Conservation (phyloP, 2,329 filamentous ascomycete genomes). For the Gaeumannomyces tritici region DNA sequence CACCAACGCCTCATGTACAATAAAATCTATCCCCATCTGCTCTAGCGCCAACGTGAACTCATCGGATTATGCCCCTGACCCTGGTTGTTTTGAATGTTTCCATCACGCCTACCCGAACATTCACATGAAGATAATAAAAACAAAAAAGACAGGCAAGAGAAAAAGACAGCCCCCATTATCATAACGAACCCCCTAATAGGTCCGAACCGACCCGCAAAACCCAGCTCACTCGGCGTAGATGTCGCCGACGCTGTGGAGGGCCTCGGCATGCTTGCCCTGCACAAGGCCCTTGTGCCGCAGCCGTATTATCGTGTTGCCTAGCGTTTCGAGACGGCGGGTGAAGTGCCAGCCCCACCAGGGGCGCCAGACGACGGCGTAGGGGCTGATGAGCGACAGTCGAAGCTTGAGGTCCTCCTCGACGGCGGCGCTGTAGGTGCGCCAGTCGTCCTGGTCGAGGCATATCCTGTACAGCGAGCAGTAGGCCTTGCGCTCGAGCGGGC, state of each 20-base stretch:
- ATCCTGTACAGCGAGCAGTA: constrained; percentile 23
- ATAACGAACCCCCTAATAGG: background rate
- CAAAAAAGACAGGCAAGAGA: background rate
- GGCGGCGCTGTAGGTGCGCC: background rate
- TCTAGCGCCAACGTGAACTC: background rate
- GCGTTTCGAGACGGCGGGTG: background rate
- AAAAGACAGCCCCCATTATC: background rate
- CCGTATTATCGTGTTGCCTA: constrained; percentile 1
- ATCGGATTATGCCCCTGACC: background rate
- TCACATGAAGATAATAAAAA: background rate
- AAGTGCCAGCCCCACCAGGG: background rate
- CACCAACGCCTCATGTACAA: background rate
- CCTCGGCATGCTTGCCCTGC: background rate
- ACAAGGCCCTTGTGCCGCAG: constrained; percentile 2
- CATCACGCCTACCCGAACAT: background rate
- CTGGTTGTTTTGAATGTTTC: background rate
- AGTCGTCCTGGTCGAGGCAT: constrained; percentile 16
- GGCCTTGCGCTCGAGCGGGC: constrained; percentile 27
- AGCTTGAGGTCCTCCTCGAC: constrained; percentile 1
- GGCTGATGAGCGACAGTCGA: background rate
- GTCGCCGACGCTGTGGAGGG: background rate
- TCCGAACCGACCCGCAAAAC: too few species aligned
- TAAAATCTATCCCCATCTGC: background rate
- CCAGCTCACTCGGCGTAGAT: background rate
- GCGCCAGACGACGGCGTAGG: constrained; percentile 1